These are phyloP conservation scores for Trypanosoma mega DNA, from an alignment of 208 protist genomes.

Conservation along the genomic window DNA sequence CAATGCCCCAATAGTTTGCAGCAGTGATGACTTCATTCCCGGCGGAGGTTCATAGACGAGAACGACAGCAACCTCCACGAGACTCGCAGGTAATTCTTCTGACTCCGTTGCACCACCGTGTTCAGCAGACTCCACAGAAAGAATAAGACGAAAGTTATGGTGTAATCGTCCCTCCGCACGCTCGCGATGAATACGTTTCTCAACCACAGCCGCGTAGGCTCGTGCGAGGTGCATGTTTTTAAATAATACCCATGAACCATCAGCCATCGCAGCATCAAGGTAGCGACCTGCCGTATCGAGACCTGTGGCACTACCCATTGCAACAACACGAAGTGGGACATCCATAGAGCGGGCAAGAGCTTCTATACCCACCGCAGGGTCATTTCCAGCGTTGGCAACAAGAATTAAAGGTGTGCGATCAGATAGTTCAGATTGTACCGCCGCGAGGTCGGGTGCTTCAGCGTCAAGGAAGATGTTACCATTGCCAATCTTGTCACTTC, in stretches of 20 bases:
- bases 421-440: constrained; percentile 60
- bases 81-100: constrained; percentile 58
- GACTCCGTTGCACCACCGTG: background rate
- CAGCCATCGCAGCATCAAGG: constrained; percentile 74
- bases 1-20: constrained; percentile 80
- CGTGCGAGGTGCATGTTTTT: constrained; percentile 98
- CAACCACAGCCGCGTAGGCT: constrained; percentile 92
- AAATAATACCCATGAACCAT: constrained; percentile 96
- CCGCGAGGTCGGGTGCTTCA: constrained; percentile 43
- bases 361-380: constrained; percentile 93
- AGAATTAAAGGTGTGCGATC: constrained; percentile 82
- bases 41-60: constrained; percentile 96
- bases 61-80: constrained; percentile 75
- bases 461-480: constrained; percentile 49
- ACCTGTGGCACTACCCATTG: constrained; percentile 96
- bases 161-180: constrained; percentile 58
- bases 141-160: constrained; percentile 95
- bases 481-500: background rate
- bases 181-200: constrained; percentile 95
- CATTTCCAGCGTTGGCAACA: constrained; percentile 90
- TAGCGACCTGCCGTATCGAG: constrained; percentile 91
- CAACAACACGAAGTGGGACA: constrained; percentile 73
- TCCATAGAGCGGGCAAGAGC: constrained; percentile 66
- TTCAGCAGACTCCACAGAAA: constrained; percentile 90
- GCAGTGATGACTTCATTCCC: constrained; percentile 94